A percentile compares a stretch with the other conserved stretches of the same genome.
phyloP scores from a whole-genome alignment of 495 filamentous ascomycete genomes.

The Cladorrhinum samala region DNA sequence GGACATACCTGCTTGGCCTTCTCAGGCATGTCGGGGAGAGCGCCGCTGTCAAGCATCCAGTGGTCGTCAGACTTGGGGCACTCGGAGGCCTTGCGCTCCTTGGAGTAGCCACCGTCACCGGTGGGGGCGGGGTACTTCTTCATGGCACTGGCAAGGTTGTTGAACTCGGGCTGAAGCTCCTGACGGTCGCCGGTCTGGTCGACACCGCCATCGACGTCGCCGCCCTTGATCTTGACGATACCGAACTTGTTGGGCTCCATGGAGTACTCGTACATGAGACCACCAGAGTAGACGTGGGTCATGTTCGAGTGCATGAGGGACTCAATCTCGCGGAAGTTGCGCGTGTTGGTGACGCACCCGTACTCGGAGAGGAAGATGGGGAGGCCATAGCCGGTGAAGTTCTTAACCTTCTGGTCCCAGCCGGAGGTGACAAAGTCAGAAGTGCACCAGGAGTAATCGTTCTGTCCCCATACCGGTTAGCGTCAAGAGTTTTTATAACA shows the following conservation, averaged over 20 bases:
- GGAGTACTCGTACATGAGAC: slow-evolving; percentile 94
- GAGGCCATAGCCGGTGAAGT: slow-evolving; percentile 82
- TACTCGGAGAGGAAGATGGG: slow-evolving; percentile 97
- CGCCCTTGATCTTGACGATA: slow-evolving; percentile 63
- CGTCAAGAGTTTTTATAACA: background rate
- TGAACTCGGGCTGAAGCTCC: slow-evolving; percentile 45
- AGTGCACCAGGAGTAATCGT: slow-evolving; percentile 98
- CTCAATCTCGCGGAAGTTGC: slow-evolving; percentile 73
- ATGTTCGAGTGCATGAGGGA: slow-evolving; percentile 79
- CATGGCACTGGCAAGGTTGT: slow-evolving; percentile 60
- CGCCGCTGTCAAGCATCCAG: slow-evolving; percentile 63
- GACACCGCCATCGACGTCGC: slow-evolving; percentile 41
- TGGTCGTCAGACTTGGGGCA: slow-evolving; percentile 65
- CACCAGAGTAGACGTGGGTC: slow-evolving; percentile 91
- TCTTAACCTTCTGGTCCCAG: slow-evolving; percentile 88
- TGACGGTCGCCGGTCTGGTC: slow-evolving; percentile 23
- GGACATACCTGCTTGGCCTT: slow-evolving; percentile 45
- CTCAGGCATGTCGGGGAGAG: slow-evolving; percentile 71
- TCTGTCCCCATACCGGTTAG: no score
- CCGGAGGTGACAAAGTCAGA: slow-evolving; percentile 73
- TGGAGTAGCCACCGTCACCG: slow-evolving; percentile 73
- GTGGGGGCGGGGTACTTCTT: slow-evolving; percentile 55
- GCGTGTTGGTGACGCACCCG: slow-evolving; percentile 75
- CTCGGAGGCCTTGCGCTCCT: slow-evolving; percentile 52
- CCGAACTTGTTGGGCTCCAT: slow-evolving; percentile 74